Evolutionary conservation across 495 filamentous ascomycete genomes (phyloP), one percentile per base, ranked within the genome.

Genomic region (Aspergillus incahuasiensis): DNA sequence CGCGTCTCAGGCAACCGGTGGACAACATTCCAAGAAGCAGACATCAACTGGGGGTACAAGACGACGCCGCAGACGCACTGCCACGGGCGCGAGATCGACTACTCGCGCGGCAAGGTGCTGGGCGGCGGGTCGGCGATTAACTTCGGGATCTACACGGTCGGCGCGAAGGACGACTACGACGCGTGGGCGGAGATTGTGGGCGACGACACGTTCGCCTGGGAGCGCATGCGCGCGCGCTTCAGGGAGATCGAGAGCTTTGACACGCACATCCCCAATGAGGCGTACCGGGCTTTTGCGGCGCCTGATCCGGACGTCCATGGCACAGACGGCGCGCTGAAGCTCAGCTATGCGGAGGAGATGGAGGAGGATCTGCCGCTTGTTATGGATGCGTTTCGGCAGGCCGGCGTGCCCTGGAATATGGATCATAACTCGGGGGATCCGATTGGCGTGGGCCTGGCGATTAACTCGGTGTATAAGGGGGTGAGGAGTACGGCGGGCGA

Each of bases 71-170:
- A 87, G 54, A 60, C 67, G 18, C 59, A 80, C 55, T 77, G 79
- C 47, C 70, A 68, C 24, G 70, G 69, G 15, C 78, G 82, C 3
- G 57, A 76, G 46, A 58, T 87, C 5, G 78, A 82, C 58, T 82
- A 83, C 52, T 78, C 76, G 15, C 76, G 84, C 9, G 85, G 85
- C 0, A 75, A 76, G 13, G 80, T 80, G 2, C 68, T 89, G 0
- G 85, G 84, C 3, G 86, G 86, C 0, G 75, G 75, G 20, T 82
- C 71, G 32, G 79, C 79, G 15, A 80, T 88, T 53, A 89, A 89
- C 65, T 87, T 86, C 48, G 78, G 77, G 18, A 68, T 82, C 11
- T 88, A 74, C 54, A 79, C 72, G 12, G 57, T 79, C 9, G 86
- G 86, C 6, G 74, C 82, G 6, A 64, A 69, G 5, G 78, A 79